A percentile compares a stretch with the other conserved stretches of the same genome.
phyloP scores from a whole-genome alignment of 2,329 filamentous ascomycete genomes.

The Coccinonectria pachysandricola region DNA sequence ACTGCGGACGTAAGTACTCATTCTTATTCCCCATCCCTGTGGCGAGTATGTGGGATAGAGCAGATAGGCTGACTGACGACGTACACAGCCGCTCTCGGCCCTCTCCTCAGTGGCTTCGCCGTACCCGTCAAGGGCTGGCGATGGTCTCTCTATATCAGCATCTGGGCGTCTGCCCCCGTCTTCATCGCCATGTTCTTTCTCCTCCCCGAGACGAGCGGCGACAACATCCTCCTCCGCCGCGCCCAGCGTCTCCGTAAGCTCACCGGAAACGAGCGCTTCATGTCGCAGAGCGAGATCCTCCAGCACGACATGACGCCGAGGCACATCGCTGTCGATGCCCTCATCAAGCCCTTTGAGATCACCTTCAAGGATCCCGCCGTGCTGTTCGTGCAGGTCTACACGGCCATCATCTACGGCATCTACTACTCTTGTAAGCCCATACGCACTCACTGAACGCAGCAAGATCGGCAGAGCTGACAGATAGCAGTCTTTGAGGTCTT shows the following conservation, averaged over 20 bases:
- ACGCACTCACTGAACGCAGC: background rate
- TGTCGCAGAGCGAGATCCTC: slow-evolving; percentile 54
- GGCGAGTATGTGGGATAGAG: slow-evolving; percentile 16
- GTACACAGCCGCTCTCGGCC: slow-evolving; percentile 44
- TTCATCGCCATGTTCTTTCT: slow-evolving; percentile 51
- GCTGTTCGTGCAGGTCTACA: slow-evolving; percentile 52
- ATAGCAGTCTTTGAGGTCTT: slow-evolving; percentile 51
- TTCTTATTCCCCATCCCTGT: too few relatives aligned
- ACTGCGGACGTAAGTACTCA: slow-evolving; percentile 32
- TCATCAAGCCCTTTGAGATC: slow-evolving; percentile 52
- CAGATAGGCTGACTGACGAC: slow-evolving; percentile 4
- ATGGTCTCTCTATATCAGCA: slow-evolving; percentile 55
- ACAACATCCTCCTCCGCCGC: slow-evolving; percentile 51
- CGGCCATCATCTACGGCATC: slow-evolving; percentile 50
- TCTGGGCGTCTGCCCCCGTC: slow-evolving; percentile 50
- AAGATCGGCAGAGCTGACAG: too few relatives aligned
- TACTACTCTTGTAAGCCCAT: slow-evolving; percentile 40
- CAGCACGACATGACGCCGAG: slow-evolving; percentile 40
- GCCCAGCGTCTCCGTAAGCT: slow-evolving; percentile 50
- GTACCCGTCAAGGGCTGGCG: slow-evolving; percentile 49
- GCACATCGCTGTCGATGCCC: slow-evolving; percentile 40
- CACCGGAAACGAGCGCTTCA: slow-evolving; percentile 46
- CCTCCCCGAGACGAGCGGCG: slow-evolving; percentile 52
- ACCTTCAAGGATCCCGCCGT: slow-evolving; percentile 52
- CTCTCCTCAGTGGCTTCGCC: slow-evolving; percentile 49